Base-by-base conservation (phyloP, 164 flowering plant species). In the Aristolochia contorta region DNA sequence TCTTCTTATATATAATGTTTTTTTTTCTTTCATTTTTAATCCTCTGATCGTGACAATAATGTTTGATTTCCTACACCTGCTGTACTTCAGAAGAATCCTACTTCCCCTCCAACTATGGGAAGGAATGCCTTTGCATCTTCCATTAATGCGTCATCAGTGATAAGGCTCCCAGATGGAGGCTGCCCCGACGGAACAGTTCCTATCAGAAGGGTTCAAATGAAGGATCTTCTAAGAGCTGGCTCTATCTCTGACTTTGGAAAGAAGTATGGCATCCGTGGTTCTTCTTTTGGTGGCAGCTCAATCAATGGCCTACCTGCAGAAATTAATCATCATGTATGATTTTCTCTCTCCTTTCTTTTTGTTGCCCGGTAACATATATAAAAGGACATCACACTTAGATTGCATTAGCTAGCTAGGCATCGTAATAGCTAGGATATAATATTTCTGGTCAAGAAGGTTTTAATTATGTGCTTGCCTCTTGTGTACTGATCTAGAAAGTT, bases 131-230 rank as follows among this genome's bases (percentile, higher is more conserved):
- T 14, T 19, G 22, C 27, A 21, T 7, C 56, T 19, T 4, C 22
- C 56, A 23, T n/a, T n/a, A n/a, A 53, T 13, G 25, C 43, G 10
- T 37, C 12, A 13, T 2, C 25, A 15, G 56, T 18, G 16, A 14
- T 53, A 22, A 12, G 25, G 5, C 58, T 56, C n/a, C 19, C 19
- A 56, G 60, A 57, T 33, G 60, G 60, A 33, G 60, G 60, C 33
- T 57, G 60, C 60, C 60, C 60, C 2, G 47, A 57, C 13, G 60
- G 60, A 33, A 16, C 47, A 13, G 60, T 57, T n/a, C 60, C 60
- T 20, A 57, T 57, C n/a, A 33, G 60, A 20, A 57, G 60, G 60
- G 20, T 21, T 33, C 23, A 10, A 16, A 57, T 37, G 60, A 8
- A 33, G n/a, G 60, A 57, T 20, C 20, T 57, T 12, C 20, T 57